These are phyloP conservation scores for Bimuria novae-zelandiae DNA, from an alignment of 2,329 filamentous ascomycete genomes.

Conservation along the genomic window DNA sequence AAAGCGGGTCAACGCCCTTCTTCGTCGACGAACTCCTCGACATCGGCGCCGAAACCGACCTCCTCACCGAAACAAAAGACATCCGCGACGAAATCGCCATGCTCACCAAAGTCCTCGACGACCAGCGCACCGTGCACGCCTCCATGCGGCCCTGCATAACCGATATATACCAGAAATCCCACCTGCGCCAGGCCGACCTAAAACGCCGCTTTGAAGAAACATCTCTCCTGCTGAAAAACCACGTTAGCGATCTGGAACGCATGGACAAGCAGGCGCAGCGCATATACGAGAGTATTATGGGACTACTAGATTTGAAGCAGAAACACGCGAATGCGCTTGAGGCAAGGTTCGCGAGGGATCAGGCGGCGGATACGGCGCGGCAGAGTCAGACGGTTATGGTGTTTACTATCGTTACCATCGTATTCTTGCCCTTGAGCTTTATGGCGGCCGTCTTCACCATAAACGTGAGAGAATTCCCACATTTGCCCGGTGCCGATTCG, in stretches of 20 bases:
- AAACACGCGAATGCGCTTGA: conserved; percentile 72
- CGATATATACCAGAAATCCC: conserved; percentile 44
- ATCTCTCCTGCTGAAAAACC: conserved; percentile 61
- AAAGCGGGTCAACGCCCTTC: conserved; percentile 39
- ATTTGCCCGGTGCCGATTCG: conserved; percentile 30
- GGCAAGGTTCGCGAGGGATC: conserved; percentile 64
- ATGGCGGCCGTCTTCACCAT: conserved; percentile 62
- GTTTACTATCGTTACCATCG: conserved; percentile 63
- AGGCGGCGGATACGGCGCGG: conserved; percentile 63
- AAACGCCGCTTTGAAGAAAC: conserved; percentile 62
- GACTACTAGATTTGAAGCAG: conserved; percentile 69
- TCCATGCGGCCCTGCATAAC: conserved; percentile 54
- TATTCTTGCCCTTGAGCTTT: conserved; percentile 61
- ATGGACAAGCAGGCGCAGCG: conserved; percentile 67
- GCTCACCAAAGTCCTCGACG: conserved; percentile 58
- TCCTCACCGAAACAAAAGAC: conserved; percentile 68
- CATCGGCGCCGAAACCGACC: conserved; percentile 63
- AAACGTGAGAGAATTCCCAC: conserved; percentile 56
- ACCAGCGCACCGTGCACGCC: conserved; percentile 54
- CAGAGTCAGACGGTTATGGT: conserved; percentile 63
- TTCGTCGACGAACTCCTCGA: conserved; percentile 63
- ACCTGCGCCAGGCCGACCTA: conserved; percentile 51
- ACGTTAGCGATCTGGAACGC: conserved; percentile 63
- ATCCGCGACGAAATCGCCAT: conserved; percentile 71
- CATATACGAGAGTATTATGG: conserved; percentile 64